Base-by-base conservation (phyloP, 495 filamentous ascomycete species). In the Penicillium robsamsonii region DNA sequence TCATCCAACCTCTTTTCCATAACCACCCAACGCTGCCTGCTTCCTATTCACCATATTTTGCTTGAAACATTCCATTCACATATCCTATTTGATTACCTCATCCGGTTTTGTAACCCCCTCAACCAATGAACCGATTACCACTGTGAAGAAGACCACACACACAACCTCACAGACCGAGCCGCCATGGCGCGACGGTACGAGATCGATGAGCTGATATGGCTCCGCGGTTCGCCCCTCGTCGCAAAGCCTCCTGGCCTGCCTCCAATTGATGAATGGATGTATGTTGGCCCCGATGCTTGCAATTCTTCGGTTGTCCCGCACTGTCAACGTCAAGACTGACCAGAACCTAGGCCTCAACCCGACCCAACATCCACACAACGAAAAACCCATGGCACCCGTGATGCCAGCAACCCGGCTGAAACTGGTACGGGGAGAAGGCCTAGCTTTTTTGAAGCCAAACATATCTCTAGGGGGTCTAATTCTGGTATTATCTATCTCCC, bases 221-320 rank as follows among this genome's bases (percentile, higher is more conserved):
- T 99, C 59, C 85, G 86, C 69, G 72, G 86, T 43, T 99, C 94
- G 51, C 92, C 92, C 46, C 81, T 96, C 62, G 91, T 91, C 63
- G 73, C 81, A 55, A 96, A 93, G 65, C 94, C 94, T 33, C 71
- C 84, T 46, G 79, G 79, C 48, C 81, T 99, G 41, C 94, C 94
- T 25, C 87, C 92, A 24, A 84, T 89, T 55, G 92, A 96, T 77
- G 92, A 97, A 80, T 99, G 94, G 94, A 96, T 97, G 91, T 64
- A 72, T 47, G 53, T 57, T 54, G 46, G 35, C 33, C 38, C 42
- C 56, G 53, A 37, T 45, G 4, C 27, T 46, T 29, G 0, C 15
- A 38, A 29, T 46, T 41, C 46, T 47, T 25, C 18, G 17, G 29
- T 17, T 61, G 37, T 53, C 47, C 63, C 57, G 53, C 58, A 65